Conservation (phyloP, 169 alveolate genomes). For the Cyclospora cayetanensis region DNA sequence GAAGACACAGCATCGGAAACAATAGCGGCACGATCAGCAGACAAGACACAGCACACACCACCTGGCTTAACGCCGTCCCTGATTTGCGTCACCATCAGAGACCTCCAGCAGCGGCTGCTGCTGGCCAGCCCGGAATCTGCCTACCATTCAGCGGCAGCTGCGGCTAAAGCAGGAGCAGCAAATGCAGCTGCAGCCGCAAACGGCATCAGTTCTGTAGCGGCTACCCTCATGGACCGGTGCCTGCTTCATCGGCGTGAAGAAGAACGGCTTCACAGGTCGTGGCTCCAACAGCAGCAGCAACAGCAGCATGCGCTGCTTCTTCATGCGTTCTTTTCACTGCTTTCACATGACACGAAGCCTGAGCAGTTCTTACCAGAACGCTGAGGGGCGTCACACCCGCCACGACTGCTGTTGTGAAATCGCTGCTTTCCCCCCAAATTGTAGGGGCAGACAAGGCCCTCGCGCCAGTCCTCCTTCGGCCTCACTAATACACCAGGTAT, state of each 20-base stretch:
- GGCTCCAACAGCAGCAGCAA: conserved; percentile 56
- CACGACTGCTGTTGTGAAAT: conserved; percentile 30
- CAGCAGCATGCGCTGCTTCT: conserved; percentile 41
- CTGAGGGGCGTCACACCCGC: neutral
- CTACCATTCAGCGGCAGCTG: neutral
- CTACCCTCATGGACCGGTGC: neutral
- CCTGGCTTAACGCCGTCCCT: neutral
- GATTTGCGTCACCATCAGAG: neutral
- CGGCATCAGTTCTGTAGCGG: neutral
- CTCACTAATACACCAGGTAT: too few relatives aligned
- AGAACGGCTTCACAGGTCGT: conserved; percentile 11
- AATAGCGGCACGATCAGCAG: neutral
- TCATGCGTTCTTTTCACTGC: neutral
- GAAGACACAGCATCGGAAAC: neutral
- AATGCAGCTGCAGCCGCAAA: neutral
- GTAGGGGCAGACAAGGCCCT: too few relatives aligned
- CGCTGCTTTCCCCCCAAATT: too few relatives aligned
- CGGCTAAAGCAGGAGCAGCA: conserved; percentile 31
- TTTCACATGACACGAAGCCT: neutral
- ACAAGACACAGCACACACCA: neutral
- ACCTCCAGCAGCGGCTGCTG: conserved; percentile 53
- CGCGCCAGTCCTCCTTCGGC: too few relatives aligned
- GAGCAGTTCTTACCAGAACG: neutral
- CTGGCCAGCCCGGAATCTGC: neutral
- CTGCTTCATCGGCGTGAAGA: neutral